Evolutionary conservation across 768 basidiomycete species (phyloP), one percentile per base, ranked within the genome.

Genomic region (Boletus tylopilopsis): DNA sequence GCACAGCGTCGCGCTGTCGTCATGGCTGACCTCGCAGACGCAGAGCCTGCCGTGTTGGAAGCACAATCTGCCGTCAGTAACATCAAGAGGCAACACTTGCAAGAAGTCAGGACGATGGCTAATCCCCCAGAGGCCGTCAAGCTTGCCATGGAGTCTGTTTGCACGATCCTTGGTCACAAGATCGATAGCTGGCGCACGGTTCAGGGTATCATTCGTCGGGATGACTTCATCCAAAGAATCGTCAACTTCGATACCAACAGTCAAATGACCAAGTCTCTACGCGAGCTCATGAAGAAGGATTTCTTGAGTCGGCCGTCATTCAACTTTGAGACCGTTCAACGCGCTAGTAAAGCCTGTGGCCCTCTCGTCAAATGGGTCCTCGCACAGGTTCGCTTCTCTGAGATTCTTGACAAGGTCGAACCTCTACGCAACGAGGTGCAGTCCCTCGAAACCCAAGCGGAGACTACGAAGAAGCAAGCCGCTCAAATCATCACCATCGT

Each of bases 51-150:
- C 19, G 96, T 99, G 25, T 68, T 90, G 19, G 94, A 98, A 13
- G 96, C 96, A 19, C 88, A 96, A 63, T 71, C 90, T 4, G 96
- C 96, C n/a, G 96, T 99, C 61, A 90, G 87, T 58, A 95, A 87
- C 66, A 98, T 99, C 76, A 96, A 91, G 71, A 84, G 84, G 58
- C 90, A 93, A 62, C 94, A 98, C 61, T 72, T 99, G 35, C 90
- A 94, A 63, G 96, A 99, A 81, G 96, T 98, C 35, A 82, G 96
- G 60, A 81, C 91, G 10, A 97, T 99, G 94, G 90, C 93, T 37
- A 97, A 97, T 63, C 96, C 96, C 39, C 96, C 96, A 0, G 96
- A 98, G 66, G 88, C 91, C 5, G 94, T 98, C 58, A 98, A 98
- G 68, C 71, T 95, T 38, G 92, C 96, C 15, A 98, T 98, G 94